Evolutionary conservation across 768 basidiomycete genomes (phyloP).

Genomic region (Lepiota venenata): DNA sequence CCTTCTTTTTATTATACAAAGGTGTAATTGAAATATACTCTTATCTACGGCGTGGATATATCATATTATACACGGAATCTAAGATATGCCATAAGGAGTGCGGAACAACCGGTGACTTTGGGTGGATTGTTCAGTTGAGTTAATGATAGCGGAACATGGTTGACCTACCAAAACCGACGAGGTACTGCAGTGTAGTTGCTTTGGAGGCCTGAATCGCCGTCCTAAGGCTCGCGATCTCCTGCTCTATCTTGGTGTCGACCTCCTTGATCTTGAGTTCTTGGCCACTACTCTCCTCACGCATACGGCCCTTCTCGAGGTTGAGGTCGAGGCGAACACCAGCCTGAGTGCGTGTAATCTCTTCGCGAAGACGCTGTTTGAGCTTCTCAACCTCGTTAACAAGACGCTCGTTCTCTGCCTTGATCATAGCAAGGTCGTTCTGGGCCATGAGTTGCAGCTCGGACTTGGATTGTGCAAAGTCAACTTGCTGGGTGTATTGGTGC

Average conservation of each 20-base stretch:
- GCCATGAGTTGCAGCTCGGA: constrained; percentile 95
- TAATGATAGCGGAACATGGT: neutral
- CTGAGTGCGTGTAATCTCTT: constrained; percentile 90
- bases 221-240: constrained; percentile 85
- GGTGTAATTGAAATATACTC: neutral
- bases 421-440: constrained; percentile 93
- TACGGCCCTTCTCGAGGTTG: constrained; percentile 94
- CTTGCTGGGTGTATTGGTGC: constrained; percentile 94
- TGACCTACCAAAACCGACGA: constrained; percentile 79
- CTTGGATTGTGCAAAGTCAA: constrained; percentile 95
- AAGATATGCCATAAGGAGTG: constrained; percentile 84
- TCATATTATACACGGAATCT: constrained; percentile 61
- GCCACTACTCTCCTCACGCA: constrained; percentile 87
- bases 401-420: constrained; percentile 97
- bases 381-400: constrained; percentile 89
- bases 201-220: constrained; percentile 86
- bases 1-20: constrained; percentile 2
- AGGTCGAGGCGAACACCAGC: constrained; percentile 91
- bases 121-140: constrained; percentile 10
- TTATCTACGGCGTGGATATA: constrained; percentile 19
- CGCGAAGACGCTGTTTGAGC: constrained; percentile 88
- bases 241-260: constrained; percentile 95
- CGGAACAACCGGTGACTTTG: constrained; percentile 81
- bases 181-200: constrained; percentile 84
- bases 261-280: constrained; percentile 97